Percentiles rank a stretch among this genome's conserved stretches.
These are phyloP conservation scores for Cenococcum geophilum DNA, from an alignment of 495 filamentous ascomycete species.

Conservation along the genomic window DNA sequence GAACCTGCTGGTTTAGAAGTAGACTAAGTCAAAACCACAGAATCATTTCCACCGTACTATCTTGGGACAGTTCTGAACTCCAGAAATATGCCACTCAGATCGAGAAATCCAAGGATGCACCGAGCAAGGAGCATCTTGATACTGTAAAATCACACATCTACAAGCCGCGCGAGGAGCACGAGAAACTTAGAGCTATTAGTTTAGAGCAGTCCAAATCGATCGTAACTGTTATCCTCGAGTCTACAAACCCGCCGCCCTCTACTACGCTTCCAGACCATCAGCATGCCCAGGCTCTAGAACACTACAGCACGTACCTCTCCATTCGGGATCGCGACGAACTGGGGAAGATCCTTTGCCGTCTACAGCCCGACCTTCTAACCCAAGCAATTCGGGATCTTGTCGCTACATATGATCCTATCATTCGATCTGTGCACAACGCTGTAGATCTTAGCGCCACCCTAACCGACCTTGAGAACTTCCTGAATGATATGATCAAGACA, in stretches of 20 bases:
- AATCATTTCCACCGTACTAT: constrained; percentile 57
- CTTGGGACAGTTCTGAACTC: constrained; percentile 55
- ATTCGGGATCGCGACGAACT: constrained; percentile 59
- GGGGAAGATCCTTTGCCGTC: constrained; percentile 49
- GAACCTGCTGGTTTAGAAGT: background rate
- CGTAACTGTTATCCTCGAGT: constrained; percentile 45
- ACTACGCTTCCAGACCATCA: constrained; percentile 44
- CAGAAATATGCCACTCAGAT: constrained; percentile 49
- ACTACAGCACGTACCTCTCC: constrained; percentile 51
- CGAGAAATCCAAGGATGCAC: constrained; percentile 46
- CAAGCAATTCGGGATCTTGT: constrained; percentile 51
- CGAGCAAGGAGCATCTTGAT: constrained; percentile 45
- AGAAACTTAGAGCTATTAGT: constrained; percentile 36
- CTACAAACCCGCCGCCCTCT: constrained; percentile 28
- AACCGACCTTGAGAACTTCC: constrained; percentile 50
- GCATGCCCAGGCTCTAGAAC: constrained; percentile 53
- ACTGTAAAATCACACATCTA: constrained; percentile 47
- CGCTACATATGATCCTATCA: constrained; percentile 58
- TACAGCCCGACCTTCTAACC: constrained; percentile 55
- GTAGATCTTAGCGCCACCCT: constrained; percentile 57
- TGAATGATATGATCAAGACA: constrained; percentile 54
- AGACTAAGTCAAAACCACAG: constrained; percentile 34
- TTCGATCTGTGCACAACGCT: constrained; percentile 55
- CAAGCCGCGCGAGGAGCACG: constrained; percentile 44
- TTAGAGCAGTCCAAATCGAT: constrained; percentile 45